Evolutionary conservation across 108 stramenopile genomes (phyloP), one percentile per base, ranked within the genome.

Genomic region (Skeletonema tropicum): DNA sequence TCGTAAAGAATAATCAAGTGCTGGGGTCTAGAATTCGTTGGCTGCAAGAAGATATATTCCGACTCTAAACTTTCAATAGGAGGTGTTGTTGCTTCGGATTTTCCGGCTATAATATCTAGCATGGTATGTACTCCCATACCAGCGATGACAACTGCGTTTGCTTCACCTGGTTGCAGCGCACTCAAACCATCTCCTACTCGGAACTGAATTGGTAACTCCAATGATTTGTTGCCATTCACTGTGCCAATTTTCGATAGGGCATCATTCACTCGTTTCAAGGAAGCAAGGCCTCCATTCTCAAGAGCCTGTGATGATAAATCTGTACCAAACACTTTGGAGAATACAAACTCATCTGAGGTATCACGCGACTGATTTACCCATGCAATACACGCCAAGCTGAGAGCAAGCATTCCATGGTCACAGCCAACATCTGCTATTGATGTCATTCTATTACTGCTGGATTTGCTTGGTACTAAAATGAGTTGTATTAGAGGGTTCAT

Each of bases 91-190:
- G n/a, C 55, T 13, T 57, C 29, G 19, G 33, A 29, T 15, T 36
- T 39, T 72, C 74, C 58, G 21, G 71, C 25, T 17, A 95, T 57
- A 13, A 92, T 91, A 17, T 89, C 68, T 10, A 83, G 42, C 88
- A 95, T 92, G 0, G 90, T 91, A 35, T 79, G 73, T 11, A 88
- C 88, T 0, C 94, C 94, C 89, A 95, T 95, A 26, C 94, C 94
- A 21, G 94, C 90, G 33, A 95, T 86, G 49, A 90, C 86, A 39
- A 95, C 57, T 6, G 73, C 79, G 72, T 95, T 89, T 10, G 86
- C 89, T 69, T 95, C 89, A 17, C 82, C 83, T 26, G 60, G 64
- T 32, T 85, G 39, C 41, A 94, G 66, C 33, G 70, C 63, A 52
- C 68, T 35, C 69, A 95, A 67, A 26, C 94, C 94, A 83, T 86